Conservation (phyloP, 129 eudicot species). For the Erigeron canadensis region DNA sequence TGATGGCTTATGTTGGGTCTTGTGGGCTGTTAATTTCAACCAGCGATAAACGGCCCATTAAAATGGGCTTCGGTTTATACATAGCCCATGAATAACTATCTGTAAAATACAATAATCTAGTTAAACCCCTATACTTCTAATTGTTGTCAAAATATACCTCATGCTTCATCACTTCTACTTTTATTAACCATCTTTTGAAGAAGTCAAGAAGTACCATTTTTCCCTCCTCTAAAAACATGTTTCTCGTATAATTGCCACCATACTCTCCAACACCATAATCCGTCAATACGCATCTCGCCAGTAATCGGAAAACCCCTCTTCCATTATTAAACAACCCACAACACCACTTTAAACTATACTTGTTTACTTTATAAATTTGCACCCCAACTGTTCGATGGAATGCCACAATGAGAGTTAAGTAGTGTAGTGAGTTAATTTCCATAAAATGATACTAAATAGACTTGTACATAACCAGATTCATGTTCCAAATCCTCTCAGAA, state of each 20-base stretch:
- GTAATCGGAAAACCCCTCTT: neutral
- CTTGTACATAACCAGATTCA: constrained; percentile 25
- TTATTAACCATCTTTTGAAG: too few species aligned
- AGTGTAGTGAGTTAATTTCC: neutral
- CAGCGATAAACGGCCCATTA: too few species aligned
- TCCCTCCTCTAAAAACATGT: neutral
- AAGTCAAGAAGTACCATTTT: neutral
- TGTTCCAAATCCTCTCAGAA: constrained; percentile 20
- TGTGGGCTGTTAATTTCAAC: too few species aligned
- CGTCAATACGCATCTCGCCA: neutral
- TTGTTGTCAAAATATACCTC: neutral
- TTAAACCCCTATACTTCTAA: too few species aligned
- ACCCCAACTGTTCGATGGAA: constrained; percentile 36
- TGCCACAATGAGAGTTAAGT: constrained; percentile 3
- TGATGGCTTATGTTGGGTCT: too few species aligned
- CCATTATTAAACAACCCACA: neutral
- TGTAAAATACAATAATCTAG: too few species aligned
- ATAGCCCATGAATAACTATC: too few species aligned
- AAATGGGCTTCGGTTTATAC: too few species aligned
- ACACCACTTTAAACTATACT: neutral
- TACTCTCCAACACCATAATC: constrained; percentile 1
- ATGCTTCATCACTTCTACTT: neutral
- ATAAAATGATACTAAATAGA: constrained; percentile 27
- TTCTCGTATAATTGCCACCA: neutral
- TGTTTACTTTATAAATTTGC: constrained; percentile 1